Percentiles rank a stretch among this genome's conserved stretches.
Conservation (phyloP, 805 yeast genomes). For the Saccharomyces paradoxus region DNA sequence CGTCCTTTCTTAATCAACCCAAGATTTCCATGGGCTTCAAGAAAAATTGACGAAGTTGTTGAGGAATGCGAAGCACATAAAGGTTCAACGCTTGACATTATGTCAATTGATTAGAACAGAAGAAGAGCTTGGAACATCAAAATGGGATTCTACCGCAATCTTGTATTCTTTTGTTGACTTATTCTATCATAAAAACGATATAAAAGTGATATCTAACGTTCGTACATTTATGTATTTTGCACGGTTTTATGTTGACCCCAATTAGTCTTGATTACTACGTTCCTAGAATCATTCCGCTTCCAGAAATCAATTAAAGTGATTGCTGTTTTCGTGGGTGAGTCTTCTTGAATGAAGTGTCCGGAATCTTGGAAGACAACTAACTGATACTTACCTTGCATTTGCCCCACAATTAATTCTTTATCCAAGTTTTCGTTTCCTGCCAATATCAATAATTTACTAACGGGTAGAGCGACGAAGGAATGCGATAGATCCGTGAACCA, state of each 20-base stretch:
- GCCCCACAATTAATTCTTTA: conserved; percentile 80
- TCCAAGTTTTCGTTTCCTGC: conserved; percentile 90
- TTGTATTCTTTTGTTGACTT: background rate
- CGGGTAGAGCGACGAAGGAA: conserved; percentile 39
- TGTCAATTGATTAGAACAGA: conserved; percentile 24
- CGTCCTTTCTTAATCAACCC: conserved; percentile 94
- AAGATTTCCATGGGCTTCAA: conserved; percentile 79
- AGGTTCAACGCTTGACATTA: conserved; percentile 17
- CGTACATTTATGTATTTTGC: background rate
- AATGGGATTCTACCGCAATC: no score
- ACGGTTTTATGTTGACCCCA: conserved; percentile 28
- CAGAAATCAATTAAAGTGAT: conserved; percentile 41
- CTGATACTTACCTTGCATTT: conserved; percentile 97
- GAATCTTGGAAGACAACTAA: conserved; percentile 70
- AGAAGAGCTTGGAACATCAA: background rate
- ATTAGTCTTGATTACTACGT: conserved; percentile 31
- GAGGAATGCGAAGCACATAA: conserved; percentile 40
- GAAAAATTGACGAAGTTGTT: conserved; percentile 77
- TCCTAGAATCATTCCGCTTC: conserved; percentile 34
- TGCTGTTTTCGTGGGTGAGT: conserved; percentile 63
- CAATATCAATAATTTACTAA: conserved; percentile 65
- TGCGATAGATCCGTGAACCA: conserved; percentile 76
- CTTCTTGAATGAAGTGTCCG: conserved; percentile 96
- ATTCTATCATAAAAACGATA: background rate
- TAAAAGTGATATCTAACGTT: background rate